Evolutionary conservation across 805 yeast genomes (phyloP).

Genomic region (Cyberlindnera japonica): DNA sequence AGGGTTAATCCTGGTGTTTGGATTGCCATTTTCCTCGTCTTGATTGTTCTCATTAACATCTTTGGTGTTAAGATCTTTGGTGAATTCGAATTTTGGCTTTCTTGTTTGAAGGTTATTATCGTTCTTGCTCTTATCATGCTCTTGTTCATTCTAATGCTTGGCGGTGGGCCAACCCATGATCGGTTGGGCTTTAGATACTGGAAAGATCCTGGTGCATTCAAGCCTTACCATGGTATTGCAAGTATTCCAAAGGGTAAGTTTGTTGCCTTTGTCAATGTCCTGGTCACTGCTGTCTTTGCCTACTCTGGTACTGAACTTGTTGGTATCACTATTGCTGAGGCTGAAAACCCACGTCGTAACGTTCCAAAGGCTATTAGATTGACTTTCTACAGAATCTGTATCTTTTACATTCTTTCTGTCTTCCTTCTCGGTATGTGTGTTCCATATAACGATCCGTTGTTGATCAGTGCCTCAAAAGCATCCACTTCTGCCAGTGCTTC

Average conservation of each 20-base stretch:
- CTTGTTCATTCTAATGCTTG: slow-evolving; percentile 61
- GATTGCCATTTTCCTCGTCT: slow-evolving; percentile 41
- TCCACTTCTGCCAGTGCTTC: slow-evolving; percentile 66
- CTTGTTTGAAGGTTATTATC: slow-evolving; percentile 51
- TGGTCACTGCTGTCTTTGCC: slow-evolving; percentile 66
- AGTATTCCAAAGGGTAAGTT: slow-evolving; percentile 50
- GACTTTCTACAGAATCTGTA: slow-evolving; percentile 63
- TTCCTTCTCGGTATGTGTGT: slow-evolving; percentile 68
- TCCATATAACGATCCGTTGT: slow-evolving; percentile 49
- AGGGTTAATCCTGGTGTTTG: slow-evolving; percentile 54
- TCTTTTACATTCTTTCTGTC: slow-evolving; percentile 61
- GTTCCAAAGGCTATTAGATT: slow-evolving; percentile 70
- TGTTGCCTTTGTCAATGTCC: slow-evolving; percentile 57
- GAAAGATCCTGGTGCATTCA: slow-evolving; percentile 66
- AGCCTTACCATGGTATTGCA: slow-evolving; percentile 39
- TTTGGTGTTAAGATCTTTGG: slow-evolving; percentile 54
- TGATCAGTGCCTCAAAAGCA: slow-evolving; percentile 45
- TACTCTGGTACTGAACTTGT: slow-evolving; percentile 67
- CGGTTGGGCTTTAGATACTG: slow-evolving; percentile 71
- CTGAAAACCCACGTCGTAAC: slow-evolving; percentile 61
- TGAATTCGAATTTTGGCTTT: slow-evolving; percentile 51
- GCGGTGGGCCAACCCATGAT: slow-evolving; percentile 76
- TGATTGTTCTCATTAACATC: slow-evolving; percentile 46
- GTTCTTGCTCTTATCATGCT: slow-evolving; percentile 33
- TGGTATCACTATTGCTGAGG: slow-evolving; percentile 73